Evolutionary conservation across 805 yeast species (phyloP), one percentile per base, ranked within the genome.

Genomic region (Candida vaughaniae): DNA sequence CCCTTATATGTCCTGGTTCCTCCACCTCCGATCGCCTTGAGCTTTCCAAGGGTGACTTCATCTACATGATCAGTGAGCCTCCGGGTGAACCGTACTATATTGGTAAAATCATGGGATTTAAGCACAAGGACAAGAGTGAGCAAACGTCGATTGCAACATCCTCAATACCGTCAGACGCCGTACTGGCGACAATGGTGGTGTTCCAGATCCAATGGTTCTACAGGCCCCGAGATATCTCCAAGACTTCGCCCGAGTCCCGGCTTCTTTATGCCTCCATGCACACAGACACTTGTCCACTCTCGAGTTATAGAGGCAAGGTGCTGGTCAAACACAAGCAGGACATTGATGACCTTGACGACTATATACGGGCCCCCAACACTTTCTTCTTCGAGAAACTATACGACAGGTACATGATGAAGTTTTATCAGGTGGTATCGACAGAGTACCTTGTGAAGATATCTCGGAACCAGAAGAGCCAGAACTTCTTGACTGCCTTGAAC

Each of bases 41-140:
- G 31, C 41, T 77, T n/a, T 42, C 43, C 4, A 77, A 75, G 43
- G 78, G 77, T 36, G 95, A 89, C 39, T 78, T 71, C 41, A 82
- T 89, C 7, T 89, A 85, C 55, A 79, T 90, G 80, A 73, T 90
- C 9, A 79, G 93, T 45, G 96, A 88, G 57, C 96, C 96, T 1
- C 88, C 96, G 0, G 93, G 95, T 2, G 96, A 88, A 51, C 97
- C 98, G 0, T 93, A 85, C 65, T 86, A 88, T 51, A 75, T 93
- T 29, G 98, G 95, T 1, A 69, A 91, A 28, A 72, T 91, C 26
- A 75, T 86, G 69, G 93, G 90, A 11, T 87, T 89, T 47, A 60
- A 51, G 31, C 29, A 16, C 31, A 16, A 28, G 31, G 23, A 14
- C 14, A 28, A 20, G 33, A 28, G 10, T 23, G 29, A 16, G 22